Conservation (phyloP, 208 protist genomes). For the Porcisia hertigi region DNA sequence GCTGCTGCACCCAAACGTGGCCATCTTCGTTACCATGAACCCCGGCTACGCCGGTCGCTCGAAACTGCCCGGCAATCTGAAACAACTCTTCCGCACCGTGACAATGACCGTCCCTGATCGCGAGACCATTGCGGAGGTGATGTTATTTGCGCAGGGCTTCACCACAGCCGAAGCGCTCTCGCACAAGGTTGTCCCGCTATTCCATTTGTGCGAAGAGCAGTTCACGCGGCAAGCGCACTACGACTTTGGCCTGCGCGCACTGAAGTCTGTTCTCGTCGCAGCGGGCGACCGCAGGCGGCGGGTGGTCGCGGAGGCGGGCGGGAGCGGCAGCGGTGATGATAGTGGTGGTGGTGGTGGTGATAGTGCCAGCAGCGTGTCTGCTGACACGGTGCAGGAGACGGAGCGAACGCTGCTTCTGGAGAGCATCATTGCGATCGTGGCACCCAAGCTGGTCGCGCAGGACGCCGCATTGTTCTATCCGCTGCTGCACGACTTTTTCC, state of each 20-base stretch:
- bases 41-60: slow-evolving; percentile 99
- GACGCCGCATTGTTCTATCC: slow-evolving; percentile 95
- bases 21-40: slow-evolving; percentile 99
- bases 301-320: slow-evolving; percentile 3
- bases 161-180: slow-evolving; percentile 95
- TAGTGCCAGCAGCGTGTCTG: not conserved
- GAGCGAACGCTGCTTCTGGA: slow-evolving; percentile 93
- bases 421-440: slow-evolving; percentile 95
- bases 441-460: slow-evolving; percentile 97
- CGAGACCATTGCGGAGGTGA: slow-evolving; percentile 99
- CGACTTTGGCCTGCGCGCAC: slow-evolving; percentile 99
- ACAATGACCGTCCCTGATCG: slow-evolving; percentile 99
- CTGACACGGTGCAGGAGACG: slow-evolving; percentile 38
- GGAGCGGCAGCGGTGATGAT: not conserved
- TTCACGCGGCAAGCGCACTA: slow-evolving; percentile 99
- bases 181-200: slow-evolving; percentile 98
- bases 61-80: slow-evolving; percentile 99
- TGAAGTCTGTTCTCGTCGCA: slow-evolving; percentile 99
- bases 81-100: slow-evolving; percentile 99
- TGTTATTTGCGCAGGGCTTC: slow-evolving; percentile 99
- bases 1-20: slow-evolving; percentile 92
- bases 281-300: slow-evolving; percentile 96
- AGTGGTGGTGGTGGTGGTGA: not conserved
- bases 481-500: slow-evolving; percentile 98
- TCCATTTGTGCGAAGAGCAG: slow-evolving; percentile 98